Base-by-base conservation (phyloP, 768 basidiomycete genomes). In the Pisolithus albus region DNA sequence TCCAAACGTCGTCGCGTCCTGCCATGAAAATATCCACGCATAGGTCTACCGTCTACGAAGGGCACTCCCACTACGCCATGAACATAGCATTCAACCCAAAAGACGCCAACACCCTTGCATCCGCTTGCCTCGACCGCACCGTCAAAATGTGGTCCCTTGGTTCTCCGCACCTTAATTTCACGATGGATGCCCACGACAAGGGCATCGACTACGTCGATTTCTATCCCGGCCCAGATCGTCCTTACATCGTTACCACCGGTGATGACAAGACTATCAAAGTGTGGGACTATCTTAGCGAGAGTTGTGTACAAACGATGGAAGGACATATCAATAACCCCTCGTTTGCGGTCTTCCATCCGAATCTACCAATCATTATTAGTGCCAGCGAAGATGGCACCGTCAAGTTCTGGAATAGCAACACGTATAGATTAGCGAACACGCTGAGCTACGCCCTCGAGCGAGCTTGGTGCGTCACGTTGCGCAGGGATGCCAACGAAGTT, bases 191-290 rank as follows among this genome's bases (percentile, higher is more conserved):
- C 0, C 95, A 98, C 69, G 95, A 97, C 58, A 97, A 96, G 72
- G 96, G 96, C 39, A 95, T 98, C 64, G 98, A 99, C 75, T 98
- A 89, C 58, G 93, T 99, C 63, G 94, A 98, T 64, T 98, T 97
- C 72, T 98, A 98, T 60, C 93, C 95, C 4, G 94, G 94, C 46
- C 84, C 92, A 2, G 95, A 99, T 71, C 93, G 89, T 63, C 96
- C 96, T 0, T 99, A 97, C 65, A 79, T 99, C 47, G 87, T 97
- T 34, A 98, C 96, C 10, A 90, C 89, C 2, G 92, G 94, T 50
- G 96, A 98, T 69, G 96, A 99, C 77, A 88, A 92, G 74, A 88
- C 88, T 3, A 88, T 99, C 72, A 98, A 98, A 64, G 83, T 98
- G 46, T 99, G 95, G 95, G 95, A 98, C 73, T 98, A 98, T 71